Conservation (phyloP, 306 rosid species). For the Malus sieversii region DNA sequence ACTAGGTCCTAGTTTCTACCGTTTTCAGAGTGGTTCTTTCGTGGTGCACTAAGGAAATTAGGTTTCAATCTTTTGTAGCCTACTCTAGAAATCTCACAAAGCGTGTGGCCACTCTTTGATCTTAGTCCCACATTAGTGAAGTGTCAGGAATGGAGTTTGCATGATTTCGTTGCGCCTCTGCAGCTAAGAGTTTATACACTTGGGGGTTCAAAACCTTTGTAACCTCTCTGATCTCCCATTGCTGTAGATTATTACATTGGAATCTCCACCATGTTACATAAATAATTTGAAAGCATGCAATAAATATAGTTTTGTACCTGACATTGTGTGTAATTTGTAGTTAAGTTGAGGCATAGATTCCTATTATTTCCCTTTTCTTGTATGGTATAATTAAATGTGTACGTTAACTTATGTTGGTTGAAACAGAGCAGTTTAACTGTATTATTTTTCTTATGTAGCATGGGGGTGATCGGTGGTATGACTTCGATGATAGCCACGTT, state of each 20-base stretch:
- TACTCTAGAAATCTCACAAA: background rate
- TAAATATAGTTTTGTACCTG: background rate
- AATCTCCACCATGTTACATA: background rate
- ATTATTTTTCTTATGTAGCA: conserved; percentile 44
- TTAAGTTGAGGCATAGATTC: background rate
- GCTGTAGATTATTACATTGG: background rate
- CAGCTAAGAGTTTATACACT: background rate
- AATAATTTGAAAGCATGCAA: background rate
- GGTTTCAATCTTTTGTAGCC: too few species aligned
- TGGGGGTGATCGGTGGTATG: conserved; percentile 91
- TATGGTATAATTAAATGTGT: background rate
- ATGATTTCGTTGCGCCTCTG: background rate
- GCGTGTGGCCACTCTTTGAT: background rate
- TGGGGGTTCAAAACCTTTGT: background rate
- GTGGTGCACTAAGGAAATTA: too few species aligned
- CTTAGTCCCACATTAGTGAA: background rate
- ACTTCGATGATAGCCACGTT: conserved; percentile 88
- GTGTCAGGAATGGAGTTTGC: background rate
- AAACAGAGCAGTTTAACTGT: conserved; percentile 8
- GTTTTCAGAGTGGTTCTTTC: too few species aligned
- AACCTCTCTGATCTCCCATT: background rate
- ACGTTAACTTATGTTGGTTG: conserved; percentile 5
- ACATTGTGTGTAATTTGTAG: background rate
- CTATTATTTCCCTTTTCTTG: background rate
- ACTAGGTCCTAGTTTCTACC: background rate